Evolutionary conservation across 1,284 basidiomycete species (phyloP).

Genomic region (Moniliophthora roreri): DNA sequence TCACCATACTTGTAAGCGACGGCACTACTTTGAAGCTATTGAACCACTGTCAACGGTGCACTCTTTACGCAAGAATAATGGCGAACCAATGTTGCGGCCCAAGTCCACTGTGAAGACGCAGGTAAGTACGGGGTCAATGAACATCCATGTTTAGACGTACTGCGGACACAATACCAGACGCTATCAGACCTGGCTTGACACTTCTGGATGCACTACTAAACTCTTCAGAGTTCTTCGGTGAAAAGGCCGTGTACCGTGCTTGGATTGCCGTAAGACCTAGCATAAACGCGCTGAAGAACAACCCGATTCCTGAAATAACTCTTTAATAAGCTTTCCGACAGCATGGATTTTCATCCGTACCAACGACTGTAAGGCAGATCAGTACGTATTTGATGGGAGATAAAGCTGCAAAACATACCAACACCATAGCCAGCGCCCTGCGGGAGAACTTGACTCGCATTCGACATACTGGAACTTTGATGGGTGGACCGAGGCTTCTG

Average conservation of each 20-base stretch:
- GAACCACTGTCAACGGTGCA: conserved; percentile 16
- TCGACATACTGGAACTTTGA: conserved; percentile 9
- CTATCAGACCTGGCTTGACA: conserved; percentile 88
- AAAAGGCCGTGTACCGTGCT: conserved; percentile 71
- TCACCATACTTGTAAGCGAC: conserved; percentile 84
- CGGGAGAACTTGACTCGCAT: conserved; percentile 39
- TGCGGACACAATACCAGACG: conserved; percentile 84
- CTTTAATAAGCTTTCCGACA: conserved; percentile 47
- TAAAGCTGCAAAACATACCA: conserved; percentile 38
- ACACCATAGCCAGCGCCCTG: conserved; percentile 83
- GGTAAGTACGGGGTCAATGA: background rate
- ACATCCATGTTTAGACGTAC: conserved; percentile 6
- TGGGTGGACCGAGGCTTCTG: background rate
- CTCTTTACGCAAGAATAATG: background rate
- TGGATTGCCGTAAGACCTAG: conserved; percentile 67
- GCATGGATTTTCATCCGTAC: background rate
- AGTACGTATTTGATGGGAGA: background rate
- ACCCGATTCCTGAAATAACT: conserved; percentile 63
- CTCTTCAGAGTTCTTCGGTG: conserved; percentile 73
- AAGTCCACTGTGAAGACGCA: conserved; percentile 59
- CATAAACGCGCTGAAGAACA: conserved; percentile 85
- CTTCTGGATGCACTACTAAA: conserved; percentile 82
- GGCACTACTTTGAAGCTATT: conserved; percentile 75
- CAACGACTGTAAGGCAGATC: background rate
- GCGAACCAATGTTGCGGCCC: conserved; percentile 71